A percentile compares a stretch with the other conserved stretches of the same genome.
Conservation (phyloP, 164 flowering plant species). For the Liquidambar formosana region DNA sequence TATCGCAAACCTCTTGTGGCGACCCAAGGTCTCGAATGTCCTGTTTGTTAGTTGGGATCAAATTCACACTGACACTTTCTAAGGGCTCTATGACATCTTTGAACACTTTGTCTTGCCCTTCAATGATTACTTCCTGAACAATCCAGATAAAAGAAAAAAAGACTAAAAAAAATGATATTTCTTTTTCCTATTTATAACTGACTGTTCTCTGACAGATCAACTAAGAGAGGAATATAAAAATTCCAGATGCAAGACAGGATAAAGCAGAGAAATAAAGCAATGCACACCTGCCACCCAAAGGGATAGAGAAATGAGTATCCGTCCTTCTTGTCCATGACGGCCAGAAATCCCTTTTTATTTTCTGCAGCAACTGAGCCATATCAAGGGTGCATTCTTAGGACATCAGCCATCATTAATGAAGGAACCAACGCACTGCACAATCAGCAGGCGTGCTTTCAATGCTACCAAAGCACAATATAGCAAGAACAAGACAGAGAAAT, state of each 20-base stretch:
- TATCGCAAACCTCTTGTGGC: slow-evolving; percentile 65
- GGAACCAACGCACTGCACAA: slow-evolving; percentile 48
- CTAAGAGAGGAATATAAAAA: neutral
- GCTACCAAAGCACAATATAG: slow-evolving; percentile 25
- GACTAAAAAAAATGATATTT: neutral
- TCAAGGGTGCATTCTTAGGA: slow-evolving; percentile 74
- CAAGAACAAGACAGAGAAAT: slow-evolving; percentile 3
- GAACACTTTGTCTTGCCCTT: slow-evolving; percentile 91
- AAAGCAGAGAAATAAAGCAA: slow-evolving; percentile 2
- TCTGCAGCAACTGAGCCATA: slow-evolving; percentile 98
- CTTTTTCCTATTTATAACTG: neutral
- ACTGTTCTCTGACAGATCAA: neutral
- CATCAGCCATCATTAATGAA: slow-evolving; percentile 41
- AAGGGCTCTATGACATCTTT: slow-evolving; percentile 96
- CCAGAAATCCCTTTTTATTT: slow-evolving; percentile 70
- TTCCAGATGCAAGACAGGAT: neutral
- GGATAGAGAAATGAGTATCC: slow-evolving; percentile 80
- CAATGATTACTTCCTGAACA: slow-evolving; percentile 75
- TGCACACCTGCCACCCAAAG: slow-evolving; percentile 93
- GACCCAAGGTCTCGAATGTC: slow-evolving; percentile 82
- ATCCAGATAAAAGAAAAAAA: neutral
- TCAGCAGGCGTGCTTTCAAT: slow-evolving; percentile 45
- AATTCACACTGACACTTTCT: slow-evolving; percentile 82
- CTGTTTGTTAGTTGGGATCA: slow-evolving; percentile 72
- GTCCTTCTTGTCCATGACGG: slow-evolving; percentile 77